Base-by-base conservation (phyloP, 768 basidiomycete species). In the Pisolithus marmoratus region DNA sequence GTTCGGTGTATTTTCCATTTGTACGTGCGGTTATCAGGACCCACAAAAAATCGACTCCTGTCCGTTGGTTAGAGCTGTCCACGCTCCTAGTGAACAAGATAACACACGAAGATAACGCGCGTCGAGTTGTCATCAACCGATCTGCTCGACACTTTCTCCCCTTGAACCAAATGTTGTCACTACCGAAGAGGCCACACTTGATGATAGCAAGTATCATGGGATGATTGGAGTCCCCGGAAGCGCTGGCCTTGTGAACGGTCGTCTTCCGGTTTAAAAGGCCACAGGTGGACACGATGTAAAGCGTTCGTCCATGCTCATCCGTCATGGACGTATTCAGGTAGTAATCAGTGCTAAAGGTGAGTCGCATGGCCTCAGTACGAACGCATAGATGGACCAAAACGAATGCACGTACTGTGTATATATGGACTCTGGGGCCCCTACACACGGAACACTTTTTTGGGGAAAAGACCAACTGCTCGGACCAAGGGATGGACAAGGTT, bases 21-120 rank as follows among this genome's bases (percentile, higher is more conserved):
- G 46, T 52, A 52, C 3, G 31, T 36, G 5, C 29, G 51, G 41
- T 40, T 46, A 23, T 52, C 51, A 6, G 45, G 51, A 8, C 51
- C 51, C n/a, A 31, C 27, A 42, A 52, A 52, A 4, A 54, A 44
- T 27, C 61, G 59, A 38, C 56, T 48, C 41, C 63, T 66, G 23
- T 40, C 5, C 9, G 5, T 11, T 22, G 23, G 19, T 36, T 4
- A 37, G 20, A 31, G 2, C 14, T 20, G 7, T 37, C n/a, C 31
- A 24, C 9, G 7, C 24, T 17, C n/a, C n/a, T 11, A 46, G 46
- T 8, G 29, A 17, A n/a, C 22, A 36, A 24, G 23, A 37, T 5
- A 36, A 37, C 48, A 12, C 23, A 48, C 48, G 48, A 23, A 37
- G 48, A 38, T 12, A 37, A 48, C 20, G 9, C 29, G 29, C 15